phyloP scores from a whole-genome alignment of 2,329 filamentous ascomycete species.

The Ciborinia camelliae region DNA sequence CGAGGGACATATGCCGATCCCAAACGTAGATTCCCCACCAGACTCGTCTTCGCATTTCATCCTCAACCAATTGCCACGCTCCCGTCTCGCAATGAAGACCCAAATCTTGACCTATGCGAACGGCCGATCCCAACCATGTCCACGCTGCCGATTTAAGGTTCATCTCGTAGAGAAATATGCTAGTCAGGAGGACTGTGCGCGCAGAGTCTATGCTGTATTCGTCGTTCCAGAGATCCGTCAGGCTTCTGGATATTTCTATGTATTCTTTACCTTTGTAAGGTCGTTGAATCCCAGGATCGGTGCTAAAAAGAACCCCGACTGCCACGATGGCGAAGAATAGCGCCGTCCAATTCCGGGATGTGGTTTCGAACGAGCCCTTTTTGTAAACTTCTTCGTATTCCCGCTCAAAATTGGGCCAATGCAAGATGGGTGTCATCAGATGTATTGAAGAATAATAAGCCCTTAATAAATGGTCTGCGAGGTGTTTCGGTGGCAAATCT shows the following conservation, averaged over 20 bases:
- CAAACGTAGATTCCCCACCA: conserved; percentile 95
- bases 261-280: conserved; percentile 60
- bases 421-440: conserved; percentile 76
- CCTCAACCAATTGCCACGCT: conserved; percentile 70
- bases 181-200: conserved; percentile 67
- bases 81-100: conserved; percentile 75
- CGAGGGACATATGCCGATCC: conserved; percentile 77
- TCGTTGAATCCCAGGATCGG: conserved; percentile 52
- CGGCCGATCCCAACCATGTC: conserved; percentile 77
- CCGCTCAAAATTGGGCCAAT: conserved; percentile 79
- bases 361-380: conserved; percentile 55
- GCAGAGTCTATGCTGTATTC: conserved; percentile 73
- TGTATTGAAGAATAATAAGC: conserved; percentile 77
- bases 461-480: conserved; percentile 68
- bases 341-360: conserved; percentile 69
- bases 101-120: conserved; percentile 78
- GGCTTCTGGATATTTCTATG: conserved; percentile 65
- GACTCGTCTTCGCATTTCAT: conserved; percentile 79
- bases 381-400: conserved; percentile 76
- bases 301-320: conserved; percentile 72
- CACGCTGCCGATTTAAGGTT: conserved; percentile 84
- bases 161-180: conserved; percentile 78
- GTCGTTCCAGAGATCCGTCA: conserved; percentile 80
- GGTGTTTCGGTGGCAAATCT: conserved; percentile 64
- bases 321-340: conserved; percentile 82